Conservation (phyloP, 2,329 filamentous ascomycete genomes). For the Sporothrix sp. region DNA sequence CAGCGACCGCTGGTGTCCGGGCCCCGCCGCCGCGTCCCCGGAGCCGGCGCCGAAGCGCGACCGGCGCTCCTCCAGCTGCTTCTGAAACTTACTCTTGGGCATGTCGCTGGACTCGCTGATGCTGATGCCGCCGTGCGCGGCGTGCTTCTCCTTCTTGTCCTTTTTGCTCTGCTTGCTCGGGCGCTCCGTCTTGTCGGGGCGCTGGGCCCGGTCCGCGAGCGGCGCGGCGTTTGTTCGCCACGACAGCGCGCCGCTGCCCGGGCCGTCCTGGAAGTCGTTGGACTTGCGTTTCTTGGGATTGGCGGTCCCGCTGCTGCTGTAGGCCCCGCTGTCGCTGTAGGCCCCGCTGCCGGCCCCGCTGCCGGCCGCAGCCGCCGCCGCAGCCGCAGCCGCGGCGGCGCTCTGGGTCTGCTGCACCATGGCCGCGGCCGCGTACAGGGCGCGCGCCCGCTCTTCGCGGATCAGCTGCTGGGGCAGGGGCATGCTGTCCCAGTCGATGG, state of each 20-base stretch:
- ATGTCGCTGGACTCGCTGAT: conserved; percentile 21
- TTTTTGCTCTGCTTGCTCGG: conserved; percentile 13
- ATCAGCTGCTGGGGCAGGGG: conserved; percentile 81
- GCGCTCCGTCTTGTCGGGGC: conserved; percentile 32
- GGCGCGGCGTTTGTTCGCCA: conserved; percentile 58
- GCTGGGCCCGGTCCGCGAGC: conserved; percentile 66
- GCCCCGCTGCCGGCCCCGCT: no score
- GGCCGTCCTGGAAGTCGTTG: conserved; percentile 46
- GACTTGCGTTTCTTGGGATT: conserved; percentile 75
- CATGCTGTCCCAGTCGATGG: conserved; percentile 72
- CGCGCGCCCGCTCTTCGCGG: conserved; percentile 50
- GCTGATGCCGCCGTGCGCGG: neutral
- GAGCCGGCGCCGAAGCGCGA: conserved; percentile 63
- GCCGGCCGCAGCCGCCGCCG: neutral
- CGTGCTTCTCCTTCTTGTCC: conserved; percentile 14
- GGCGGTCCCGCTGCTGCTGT: conserved; percentile 15
- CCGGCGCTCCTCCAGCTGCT: conserved; percentile 77
- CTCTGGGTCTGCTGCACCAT: conserved; percentile 7
- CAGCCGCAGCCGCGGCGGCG: conserved; percentile 8
- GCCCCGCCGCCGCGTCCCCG: neutral
- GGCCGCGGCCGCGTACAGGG: conserved; percentile 12
- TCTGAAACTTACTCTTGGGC: conserved; percentile 74
- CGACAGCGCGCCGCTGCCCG: conserved; percentile 41
- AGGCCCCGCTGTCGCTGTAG: neutral
- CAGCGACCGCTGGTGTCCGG: neutral